These are phyloP conservation scores for Ananas comosus DNA, from an alignment of 176 grass and related monocot species.

Conservation along the genomic window DNA sequence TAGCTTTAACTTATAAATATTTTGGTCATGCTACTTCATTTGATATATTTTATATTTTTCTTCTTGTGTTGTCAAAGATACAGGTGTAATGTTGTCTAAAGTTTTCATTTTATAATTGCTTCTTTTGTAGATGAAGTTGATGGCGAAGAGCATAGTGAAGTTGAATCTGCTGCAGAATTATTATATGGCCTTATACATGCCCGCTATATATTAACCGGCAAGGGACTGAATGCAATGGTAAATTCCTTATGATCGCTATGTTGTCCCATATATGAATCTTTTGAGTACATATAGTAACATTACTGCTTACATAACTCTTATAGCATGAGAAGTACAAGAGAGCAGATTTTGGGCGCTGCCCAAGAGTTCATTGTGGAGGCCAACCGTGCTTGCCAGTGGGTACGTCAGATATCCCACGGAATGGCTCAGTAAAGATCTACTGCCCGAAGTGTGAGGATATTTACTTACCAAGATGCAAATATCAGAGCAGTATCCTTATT, in stretches of 20 bases:
- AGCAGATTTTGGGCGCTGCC: slow-evolving; percentile 17
- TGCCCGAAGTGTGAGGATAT: slow-evolving; percentile 24
- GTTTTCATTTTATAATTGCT: background rate
- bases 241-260: background rate
- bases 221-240: slow-evolving; percentile 18
- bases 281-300: background rate
- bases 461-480: slow-evolving; percentile 20
- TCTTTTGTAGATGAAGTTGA: slow-evolving; percentile 11
- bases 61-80: background rate
- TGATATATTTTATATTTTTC: background rate
- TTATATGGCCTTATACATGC: slow-evolving; percentile 25
- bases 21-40: background rate
- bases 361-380: slow-evolving; percentile 14
- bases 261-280: background rate
- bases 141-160: slow-evolving; percentile 10
- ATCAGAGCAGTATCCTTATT: slow-evolving; percentile 22
- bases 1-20: background rate
- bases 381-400: slow-evolving; percentile 22
- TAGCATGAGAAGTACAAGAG: slow-evolving; percentile 20
- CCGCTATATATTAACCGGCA: slow-evolving; percentile 16
- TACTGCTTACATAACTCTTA: background rate
- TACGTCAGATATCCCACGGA: slow-evolving; percentile 15
- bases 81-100: background rate
- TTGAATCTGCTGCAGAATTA: slow-evolving; percentile 21
- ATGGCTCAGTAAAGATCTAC: slow-evolving; percentile 17